These are phyloP conservation scores for Fusarium xyrophilum DNA, from an alignment of 2,329 filamentous ascomycete species.

Conservation along the genomic window DNA sequence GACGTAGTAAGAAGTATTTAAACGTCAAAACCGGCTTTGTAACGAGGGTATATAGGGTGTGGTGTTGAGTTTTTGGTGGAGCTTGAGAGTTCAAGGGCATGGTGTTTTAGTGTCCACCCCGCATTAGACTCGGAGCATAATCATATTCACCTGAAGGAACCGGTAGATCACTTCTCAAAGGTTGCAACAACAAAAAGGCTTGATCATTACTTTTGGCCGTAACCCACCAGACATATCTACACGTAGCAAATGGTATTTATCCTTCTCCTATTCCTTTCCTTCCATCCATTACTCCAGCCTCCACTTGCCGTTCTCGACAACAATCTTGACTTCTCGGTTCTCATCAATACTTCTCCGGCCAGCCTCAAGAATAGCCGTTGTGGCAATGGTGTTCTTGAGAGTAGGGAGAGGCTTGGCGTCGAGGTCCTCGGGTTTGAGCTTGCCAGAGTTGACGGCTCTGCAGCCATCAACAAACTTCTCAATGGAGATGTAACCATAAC, in stretches of 20 bases:
- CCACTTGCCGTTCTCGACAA: conserved; percentile 71
- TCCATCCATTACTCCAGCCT: conserved; percentile 57
- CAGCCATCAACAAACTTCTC: conserved; percentile 96
- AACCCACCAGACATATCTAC: conserved; percentile 16
- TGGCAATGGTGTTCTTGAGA: conserved; percentile 86
- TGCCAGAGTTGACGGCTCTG: conserved; percentile 76
- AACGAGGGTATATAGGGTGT: not conserved
- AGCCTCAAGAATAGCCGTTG: conserved; percentile 89
- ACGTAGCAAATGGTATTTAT: conserved; percentile 11
- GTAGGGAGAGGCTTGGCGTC: conserved; percentile 85
- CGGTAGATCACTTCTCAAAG: not conserved
- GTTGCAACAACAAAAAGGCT: not conserved
- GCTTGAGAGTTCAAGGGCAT: conserved; percentile 4
- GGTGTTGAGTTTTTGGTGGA: conserved; percentile 35
- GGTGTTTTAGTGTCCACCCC: conserved; percentile 24
- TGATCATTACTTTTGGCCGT: conserved; percentile 31
- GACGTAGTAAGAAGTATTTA: not conserved
- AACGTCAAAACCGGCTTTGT: not conserved
- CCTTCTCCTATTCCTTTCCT: not conserved
- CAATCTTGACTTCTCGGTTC: conserved; percentile 77
- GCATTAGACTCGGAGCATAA: conserved; percentile 7
- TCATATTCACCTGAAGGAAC: not conserved
- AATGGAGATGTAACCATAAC: conserved; percentile 92
- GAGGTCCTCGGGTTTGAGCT: conserved; percentile 74
- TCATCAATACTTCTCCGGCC: conserved; percentile 86